Evolutionary conservation across 2,329 filamentous ascomycete genomes (phyloP).

Genomic region (Beauveria asiatica): DNA sequence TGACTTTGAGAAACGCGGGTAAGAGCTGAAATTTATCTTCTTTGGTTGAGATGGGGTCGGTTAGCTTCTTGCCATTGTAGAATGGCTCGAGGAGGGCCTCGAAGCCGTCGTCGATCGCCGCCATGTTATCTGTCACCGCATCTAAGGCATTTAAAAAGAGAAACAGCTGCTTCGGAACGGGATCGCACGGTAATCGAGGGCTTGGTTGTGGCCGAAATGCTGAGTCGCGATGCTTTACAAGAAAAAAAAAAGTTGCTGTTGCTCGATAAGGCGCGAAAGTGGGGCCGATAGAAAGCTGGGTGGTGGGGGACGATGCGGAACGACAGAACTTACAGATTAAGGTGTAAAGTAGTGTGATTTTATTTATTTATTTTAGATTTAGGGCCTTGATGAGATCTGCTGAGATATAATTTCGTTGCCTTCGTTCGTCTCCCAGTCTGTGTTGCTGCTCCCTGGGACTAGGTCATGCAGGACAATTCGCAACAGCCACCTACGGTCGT

Average conservation of each 20-base stretch:
- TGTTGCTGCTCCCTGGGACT: neutral
- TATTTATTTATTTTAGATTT: neutral
- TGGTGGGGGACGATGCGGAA: constrained; percentile 11
- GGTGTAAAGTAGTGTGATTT: neutral
- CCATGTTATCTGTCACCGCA: constrained; percentile 36
- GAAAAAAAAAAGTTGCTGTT: constrained; percentile 10
- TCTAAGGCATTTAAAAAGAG: constrained; percentile 19
- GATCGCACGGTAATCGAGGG: neutral
- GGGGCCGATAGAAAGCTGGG: constrained; percentile 10
- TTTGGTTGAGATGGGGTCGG: constrained; percentile 54
- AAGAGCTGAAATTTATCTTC: constrained; percentile 95
- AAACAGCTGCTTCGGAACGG: neutral
- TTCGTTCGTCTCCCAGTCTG: neutral
- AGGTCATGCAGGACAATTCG: neutral
- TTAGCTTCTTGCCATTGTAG: constrained; percentile 60
- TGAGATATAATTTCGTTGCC: too few relatives aligned
- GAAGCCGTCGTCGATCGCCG: constrained; percentile 52
- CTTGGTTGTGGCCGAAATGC: neutral
- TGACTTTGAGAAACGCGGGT: constrained; percentile 96
- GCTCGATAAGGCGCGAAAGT: constrained; percentile 8
- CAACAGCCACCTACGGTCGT: neutral
- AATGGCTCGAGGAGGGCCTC: constrained; percentile 59
- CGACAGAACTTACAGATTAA: neutral
- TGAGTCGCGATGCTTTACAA: constrained; percentile 6
- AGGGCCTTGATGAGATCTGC: too few relatives aligned